Evolutionary conservation across 2,329 filamentous ascomycete genomes (phyloP).

Genomic region (Dothideomycetes sp.): DNA sequence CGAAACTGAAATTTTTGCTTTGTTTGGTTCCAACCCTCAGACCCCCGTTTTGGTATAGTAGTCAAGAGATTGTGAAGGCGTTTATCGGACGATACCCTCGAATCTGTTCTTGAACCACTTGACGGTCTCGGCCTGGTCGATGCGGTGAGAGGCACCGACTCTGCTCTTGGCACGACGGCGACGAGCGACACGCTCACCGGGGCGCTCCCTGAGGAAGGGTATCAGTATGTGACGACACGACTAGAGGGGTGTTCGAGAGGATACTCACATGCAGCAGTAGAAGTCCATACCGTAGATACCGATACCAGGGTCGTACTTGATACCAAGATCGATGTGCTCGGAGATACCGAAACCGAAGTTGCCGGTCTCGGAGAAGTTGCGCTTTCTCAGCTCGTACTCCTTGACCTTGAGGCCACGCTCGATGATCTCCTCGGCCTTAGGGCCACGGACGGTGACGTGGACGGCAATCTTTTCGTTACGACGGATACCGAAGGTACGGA

Average conservation of each 20-base stretch:
- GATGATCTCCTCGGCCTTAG: slow-evolving; percentile 99
- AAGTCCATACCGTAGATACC: slow-evolving; percentile 99
- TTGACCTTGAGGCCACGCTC: slow-evolving; percentile 99
- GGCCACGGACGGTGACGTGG: slow-evolving; percentile 98
- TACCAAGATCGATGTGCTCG: slow-evolving; percentile 99
- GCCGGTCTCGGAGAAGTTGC: slow-evolving; percentile 99
- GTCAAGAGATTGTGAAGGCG: slow-evolving; percentile 20
- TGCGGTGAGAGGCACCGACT: slow-evolving; percentile 82
- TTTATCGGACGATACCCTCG: slow-evolving; percentile 98
- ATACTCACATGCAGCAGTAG: slow-evolving; percentile 93
- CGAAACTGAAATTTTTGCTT: slow-evolving; percentile 1
- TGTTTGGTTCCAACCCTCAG: slow-evolving; percentile 6
- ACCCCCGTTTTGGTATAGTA: slow-evolving; percentile 3
- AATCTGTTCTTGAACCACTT: slow-evolving; percentile 97
- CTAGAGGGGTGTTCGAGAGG: neutral
- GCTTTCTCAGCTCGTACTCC: slow-evolving; percentile 99
- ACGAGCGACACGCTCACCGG: slow-evolving; percentile 94
- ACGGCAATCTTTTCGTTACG: slow-evolving; percentile 99
- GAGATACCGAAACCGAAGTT: slow-evolving; percentile 99
- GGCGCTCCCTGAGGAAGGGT: slow-evolving; percentile 61
- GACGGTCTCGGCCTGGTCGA: slow-evolving; percentile 90
- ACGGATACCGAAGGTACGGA: slow-evolving; percentile 99
- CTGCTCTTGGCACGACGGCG: slow-evolving; percentile 80
- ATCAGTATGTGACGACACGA: slow-evolving; percentile 22
- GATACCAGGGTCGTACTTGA: slow-evolving; percentile 98